Evolutionary conservation across 345 rosid species (phyloP).

Genomic region (Microcos paniculata): DNA sequence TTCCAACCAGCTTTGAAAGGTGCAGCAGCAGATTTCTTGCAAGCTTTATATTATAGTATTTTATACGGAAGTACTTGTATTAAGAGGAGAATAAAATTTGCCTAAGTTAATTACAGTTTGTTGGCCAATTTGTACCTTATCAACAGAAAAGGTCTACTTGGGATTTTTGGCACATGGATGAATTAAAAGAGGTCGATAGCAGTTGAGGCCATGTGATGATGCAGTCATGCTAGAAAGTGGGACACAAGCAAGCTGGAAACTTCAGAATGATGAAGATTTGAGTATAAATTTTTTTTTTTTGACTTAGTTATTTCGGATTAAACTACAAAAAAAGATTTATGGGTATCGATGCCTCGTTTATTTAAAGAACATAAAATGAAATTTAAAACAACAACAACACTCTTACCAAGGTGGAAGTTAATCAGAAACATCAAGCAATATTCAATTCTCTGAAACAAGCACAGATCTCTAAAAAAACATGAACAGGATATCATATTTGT

Average conservation of each 20-base stretch:
- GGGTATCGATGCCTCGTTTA: too few relatives aligned
- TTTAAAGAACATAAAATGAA: too few relatives aligned
- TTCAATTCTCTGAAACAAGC: too few relatives aligned
- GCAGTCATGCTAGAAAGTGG: neutral
- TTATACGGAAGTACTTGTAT: neutral
- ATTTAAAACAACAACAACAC: too few relatives aligned
- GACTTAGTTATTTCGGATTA: too few relatives aligned
- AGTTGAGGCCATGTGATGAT: neutral
- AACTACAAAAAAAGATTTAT: too few relatives aligned
- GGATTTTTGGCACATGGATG: neutral
- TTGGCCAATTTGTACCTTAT: neutral
- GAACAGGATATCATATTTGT: too few relatives aligned
- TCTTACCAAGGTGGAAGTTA: too few relatives aligned
- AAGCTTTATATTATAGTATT: neutral
- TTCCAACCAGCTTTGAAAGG: neutral
- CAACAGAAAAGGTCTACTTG: neutral
- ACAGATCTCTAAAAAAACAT: too few relatives aligned
- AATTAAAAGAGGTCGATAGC: neutral
- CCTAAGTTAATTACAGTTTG: neutral
- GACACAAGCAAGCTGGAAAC: neutral
- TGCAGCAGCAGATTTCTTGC: neutral
- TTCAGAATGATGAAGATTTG: neutral
- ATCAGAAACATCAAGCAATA: too few relatives aligned
- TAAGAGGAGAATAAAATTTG: neutral
- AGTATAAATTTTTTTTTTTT: constrained; percentile 1